These are phyloP conservation scores for Nevesoporus exiguus DNA, from an alignment of 768 basidiomycete genomes.

Conservation along the genomic window DNA sequence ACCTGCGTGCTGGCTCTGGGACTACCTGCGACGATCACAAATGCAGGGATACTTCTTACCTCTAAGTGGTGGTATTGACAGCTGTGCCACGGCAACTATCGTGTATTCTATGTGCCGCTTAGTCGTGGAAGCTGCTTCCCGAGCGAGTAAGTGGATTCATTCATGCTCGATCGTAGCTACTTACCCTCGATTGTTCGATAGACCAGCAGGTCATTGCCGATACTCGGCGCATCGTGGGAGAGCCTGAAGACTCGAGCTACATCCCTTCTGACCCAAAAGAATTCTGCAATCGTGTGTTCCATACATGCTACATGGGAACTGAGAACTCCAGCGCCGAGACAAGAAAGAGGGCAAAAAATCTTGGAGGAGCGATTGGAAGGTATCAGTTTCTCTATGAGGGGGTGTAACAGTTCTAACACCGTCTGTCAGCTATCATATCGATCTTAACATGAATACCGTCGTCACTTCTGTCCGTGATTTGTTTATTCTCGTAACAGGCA, in stretches of 20 bases:
- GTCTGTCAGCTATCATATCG: slow-evolving; percentile 75
- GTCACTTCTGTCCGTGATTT: slow-evolving; percentile 82
- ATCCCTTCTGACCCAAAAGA: slow-evolving; percentile 85
- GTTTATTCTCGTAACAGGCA: slow-evolving; percentile 78
- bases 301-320: slow-evolving; percentile 99
- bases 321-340: slow-evolving; percentile 93
- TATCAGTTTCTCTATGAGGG: slow-evolving; percentile 27
- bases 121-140: slow-evolving; percentile 72
- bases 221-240: slow-evolving; percentile 85
- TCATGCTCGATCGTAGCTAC: not conserved
- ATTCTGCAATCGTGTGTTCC: slow-evolving; percentile 84
- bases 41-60: slow-evolving; percentile 96
- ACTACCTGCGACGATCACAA: slow-evolving; percentile 90
- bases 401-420: not conserved
- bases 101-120: slow-evolving; percentile 95
- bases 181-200: slow-evolving; percentile 27
- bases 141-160: slow-evolving; percentile 53
- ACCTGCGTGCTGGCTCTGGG: slow-evolving; percentile 99
- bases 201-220: slow-evolving; percentile 86
- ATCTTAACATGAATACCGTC: slow-evolving; percentile 93
- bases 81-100: slow-evolving; percentile 94
- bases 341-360: slow-evolving; percentile 76
- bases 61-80: slow-evolving; percentile 94
- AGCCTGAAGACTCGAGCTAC: slow-evolving; percentile 77
- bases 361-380: slow-evolving; percentile 90